Evolutionary conservation across 2,329 filamentous ascomycete species (phyloP).

Genomic region (Penicillium crustosum): DNA sequence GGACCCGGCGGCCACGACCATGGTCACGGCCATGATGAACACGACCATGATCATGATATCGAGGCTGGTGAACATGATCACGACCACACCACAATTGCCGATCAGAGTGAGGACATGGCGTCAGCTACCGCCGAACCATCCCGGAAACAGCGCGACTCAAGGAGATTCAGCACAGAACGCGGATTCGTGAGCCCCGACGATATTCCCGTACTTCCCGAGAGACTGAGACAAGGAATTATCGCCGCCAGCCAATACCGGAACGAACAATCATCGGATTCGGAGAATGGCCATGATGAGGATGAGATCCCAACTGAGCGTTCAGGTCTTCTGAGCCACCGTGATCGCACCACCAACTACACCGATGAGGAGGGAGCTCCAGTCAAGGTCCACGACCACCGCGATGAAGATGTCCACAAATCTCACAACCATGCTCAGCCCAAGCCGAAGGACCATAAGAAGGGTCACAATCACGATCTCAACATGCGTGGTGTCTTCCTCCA

Average conservation of each 20-base stretch:
- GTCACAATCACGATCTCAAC: constrained; percentile 66
- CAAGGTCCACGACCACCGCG: constrained; percentile 15
- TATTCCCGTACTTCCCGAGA: constrained; percentile 82
- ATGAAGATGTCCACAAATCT: constrained; percentile 56
- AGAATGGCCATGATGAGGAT: constrained; percentile 57
- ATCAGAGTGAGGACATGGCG: neutral
- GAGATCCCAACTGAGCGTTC: constrained; percentile 49
- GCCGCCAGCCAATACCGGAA: constrained; percentile 68
- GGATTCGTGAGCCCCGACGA: constrained; percentile 61
- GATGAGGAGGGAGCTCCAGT: constrained; percentile 25
- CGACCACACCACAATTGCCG: neutral
- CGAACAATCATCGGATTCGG: constrained; percentile 54
- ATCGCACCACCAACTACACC: constrained; percentile 38
- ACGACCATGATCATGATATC: constrained; percentile 38
- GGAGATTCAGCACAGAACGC: constrained; percentile 49
- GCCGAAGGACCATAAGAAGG: constrained; percentile 58
- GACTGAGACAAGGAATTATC: constrained; percentile 90
- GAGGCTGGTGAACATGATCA: constrained; percentile 60
- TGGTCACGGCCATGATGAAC: constrained; percentile 53
- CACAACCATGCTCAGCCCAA: constrained; percentile 79
- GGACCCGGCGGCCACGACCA: constrained; percentile 53
- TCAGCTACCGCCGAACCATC: constrained; percentile 20
- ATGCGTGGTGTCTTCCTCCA: constrained; percentile 77
- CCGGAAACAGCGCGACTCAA: constrained; percentile 35
- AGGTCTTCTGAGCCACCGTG: constrained; percentile 44